Evolutionary conservation across 2,329 filamentous ascomycete species (phyloP).

Genomic region (Aspergillus nomiae): DNA sequence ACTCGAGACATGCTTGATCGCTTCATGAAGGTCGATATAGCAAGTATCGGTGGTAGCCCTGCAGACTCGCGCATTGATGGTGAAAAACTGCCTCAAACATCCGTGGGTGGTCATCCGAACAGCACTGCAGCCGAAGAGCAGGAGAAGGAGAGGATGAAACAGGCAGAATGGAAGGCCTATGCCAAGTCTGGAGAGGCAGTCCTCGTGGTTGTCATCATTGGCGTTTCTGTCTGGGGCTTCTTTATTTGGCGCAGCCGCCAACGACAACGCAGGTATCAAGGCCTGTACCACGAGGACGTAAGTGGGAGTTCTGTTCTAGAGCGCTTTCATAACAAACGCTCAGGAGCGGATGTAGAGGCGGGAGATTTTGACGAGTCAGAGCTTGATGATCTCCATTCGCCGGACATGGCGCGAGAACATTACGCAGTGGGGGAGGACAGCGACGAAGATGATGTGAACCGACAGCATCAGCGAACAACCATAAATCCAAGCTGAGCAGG

Average conservation of each 20-base stretch:
- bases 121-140: constrained; percentile 67
- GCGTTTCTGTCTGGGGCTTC: constrained; percentile 73
- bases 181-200: constrained; percentile 84
- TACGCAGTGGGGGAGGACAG: constrained; percentile 54
- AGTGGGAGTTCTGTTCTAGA: constrained; percentile 46
- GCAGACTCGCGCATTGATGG: constrained; percentile 81
- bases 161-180: constrained; percentile 87
- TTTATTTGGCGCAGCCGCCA: constrained; percentile 62
- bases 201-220: constrained; percentile 76
- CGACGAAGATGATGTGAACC: constrained; percentile 36
- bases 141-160: constrained; percentile 72
- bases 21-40: constrained; percentile 92
- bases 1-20: constrained; percentile 96
- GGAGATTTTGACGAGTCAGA: constrained; percentile 65
- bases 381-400: constrained; percentile 55
- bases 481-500: constrained; percentile 7
- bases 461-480: constrained; percentile 13
- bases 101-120: constrained; percentile 73
- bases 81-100: constrained; percentile 76
- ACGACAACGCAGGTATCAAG: constrained; percentile 45
- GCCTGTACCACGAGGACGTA: constrained; percentile 47
- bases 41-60: constrained; percentile 77
- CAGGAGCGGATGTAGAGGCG: constrained; percentile 57
- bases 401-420: constrained; percentile 37
- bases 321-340: constrained; percentile 49